Conservation (phyloP, 2,329 filamentous ascomycete genomes). For the Colletotrichum viniferum region DNA sequence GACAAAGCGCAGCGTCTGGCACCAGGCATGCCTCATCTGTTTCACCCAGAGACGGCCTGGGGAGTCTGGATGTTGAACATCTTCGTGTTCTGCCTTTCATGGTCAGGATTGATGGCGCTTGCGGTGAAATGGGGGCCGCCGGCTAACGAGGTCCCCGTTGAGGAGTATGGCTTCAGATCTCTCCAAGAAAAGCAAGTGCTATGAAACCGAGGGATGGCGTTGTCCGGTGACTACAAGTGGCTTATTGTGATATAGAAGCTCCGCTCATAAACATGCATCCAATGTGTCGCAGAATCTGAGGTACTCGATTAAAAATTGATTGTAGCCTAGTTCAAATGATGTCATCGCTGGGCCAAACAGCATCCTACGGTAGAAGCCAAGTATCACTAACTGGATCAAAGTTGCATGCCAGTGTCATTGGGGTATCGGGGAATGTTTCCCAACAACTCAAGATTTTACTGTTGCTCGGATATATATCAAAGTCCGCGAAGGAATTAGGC, state of each 20-base stretch:
- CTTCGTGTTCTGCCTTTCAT: neutral
- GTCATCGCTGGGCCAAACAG: neutral
- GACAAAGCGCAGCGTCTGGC: constrained; percentile 39
- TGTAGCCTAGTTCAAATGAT: neutral
- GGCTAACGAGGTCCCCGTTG: neutral
- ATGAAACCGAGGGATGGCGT: neutral
- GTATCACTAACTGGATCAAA: neutral
- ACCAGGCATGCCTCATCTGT: constrained; percentile 27
- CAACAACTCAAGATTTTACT: neutral
- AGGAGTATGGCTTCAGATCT: neutral
- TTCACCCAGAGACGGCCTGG: constrained; percentile 30
- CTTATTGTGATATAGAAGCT: neutral
- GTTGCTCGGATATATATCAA: neutral
- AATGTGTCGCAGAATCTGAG: fast-evolving
- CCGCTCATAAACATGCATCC: neutral
- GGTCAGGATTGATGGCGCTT: neutral
- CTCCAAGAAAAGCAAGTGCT: neutral
- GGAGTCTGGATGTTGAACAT: constrained; percentile 28
- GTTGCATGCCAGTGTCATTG: neutral
- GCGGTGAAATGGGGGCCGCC: neutral
- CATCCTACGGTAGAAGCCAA: neutral
- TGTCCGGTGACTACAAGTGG: neutral
- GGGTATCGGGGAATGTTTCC: fast-evolving
- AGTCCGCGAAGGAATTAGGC: neutral
- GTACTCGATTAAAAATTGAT: neutral